Evolutionary conservation across 129 eudicot species (phyloP).

Genomic region (Deinandra increscens): DNA sequence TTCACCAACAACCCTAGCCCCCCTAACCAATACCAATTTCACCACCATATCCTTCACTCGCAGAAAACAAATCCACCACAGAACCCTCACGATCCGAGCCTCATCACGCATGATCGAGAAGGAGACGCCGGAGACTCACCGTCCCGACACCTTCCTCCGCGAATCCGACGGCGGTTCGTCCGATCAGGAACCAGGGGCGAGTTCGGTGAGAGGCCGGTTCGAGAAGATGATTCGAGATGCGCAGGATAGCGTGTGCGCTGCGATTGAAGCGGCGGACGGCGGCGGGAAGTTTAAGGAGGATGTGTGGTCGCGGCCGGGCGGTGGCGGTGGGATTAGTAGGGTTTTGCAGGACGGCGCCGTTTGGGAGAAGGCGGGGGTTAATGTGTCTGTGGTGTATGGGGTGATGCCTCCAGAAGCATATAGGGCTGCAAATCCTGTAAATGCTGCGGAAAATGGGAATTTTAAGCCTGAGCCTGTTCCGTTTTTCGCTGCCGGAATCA

Average conservation of each 20-base stretch:
- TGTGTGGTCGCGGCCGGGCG: conserved; percentile 95
- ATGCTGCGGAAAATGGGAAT: conserved; percentile 40
- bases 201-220: conserved; percentile 57
- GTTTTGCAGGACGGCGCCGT: conserved; percentile 88
- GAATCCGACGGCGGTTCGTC: conserved; percentile 45
- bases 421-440: conserved; percentile 80
- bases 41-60: conserved; percentile 6
- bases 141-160: conserved; percentile 73
- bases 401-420: conserved; percentile 99
- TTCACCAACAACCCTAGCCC: conserved; percentile 16
- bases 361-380: conserved; percentile 97
- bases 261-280: conserved; percentile 78
- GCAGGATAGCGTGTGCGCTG: conserved; percentile 77
- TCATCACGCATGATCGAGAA: conserved; percentile 71
- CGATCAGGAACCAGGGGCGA: neutral
- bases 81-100: conserved; percentile 25
- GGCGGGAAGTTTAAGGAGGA: conserved; percentile 89
- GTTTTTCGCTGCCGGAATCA: conserved; percentile 98
- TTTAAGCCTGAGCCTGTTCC: conserved; percentile 83
- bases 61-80: conserved; percentile 18
- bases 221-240: conserved; percentile 93
- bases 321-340: conserved; percentile 98
- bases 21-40: conserved; percentile 15
- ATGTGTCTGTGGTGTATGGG: conserved; percentile 92
- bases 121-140: conserved; percentile 58